Percentiles rank a stretch among this genome's conserved stretches.
Evolutionary conservation across 179 eudicot genomes (phyloP).

Genomic region (Sideroxylon spinosum): DNA sequence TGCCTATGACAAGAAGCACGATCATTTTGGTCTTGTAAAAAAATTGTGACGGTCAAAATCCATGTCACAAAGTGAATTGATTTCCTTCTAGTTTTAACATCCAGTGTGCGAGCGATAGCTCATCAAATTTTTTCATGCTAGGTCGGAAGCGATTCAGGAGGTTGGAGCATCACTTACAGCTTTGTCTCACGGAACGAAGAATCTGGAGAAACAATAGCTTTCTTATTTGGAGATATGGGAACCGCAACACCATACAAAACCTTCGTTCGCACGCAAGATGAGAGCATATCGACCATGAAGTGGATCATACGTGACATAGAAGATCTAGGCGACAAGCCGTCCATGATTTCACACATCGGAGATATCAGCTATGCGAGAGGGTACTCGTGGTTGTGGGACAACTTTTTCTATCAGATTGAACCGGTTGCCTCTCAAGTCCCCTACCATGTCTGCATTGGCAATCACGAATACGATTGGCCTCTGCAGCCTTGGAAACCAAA

Average conservation of each 20-base stretch:
- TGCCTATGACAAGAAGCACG: not conserved
- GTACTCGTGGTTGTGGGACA: conserved; percentile 93
- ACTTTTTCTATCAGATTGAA: conserved; percentile 80
- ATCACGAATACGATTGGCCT: conserved; percentile 97
- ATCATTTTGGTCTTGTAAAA: not conserved
- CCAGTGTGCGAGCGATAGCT: not conserved
- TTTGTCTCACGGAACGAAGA: conserved; percentile 65
- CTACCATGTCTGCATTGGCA: conserved; percentile 94
- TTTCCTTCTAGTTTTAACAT: not conserved
- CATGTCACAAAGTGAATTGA: not conserved
- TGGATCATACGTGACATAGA: conserved; percentile 90
- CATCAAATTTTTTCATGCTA: conserved; percentile 19
- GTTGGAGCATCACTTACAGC: conserved; percentile 80
- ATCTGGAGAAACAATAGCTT: conserved; percentile 73
- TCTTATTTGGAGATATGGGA: conserved; percentile 95
- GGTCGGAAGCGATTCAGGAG: conserved; percentile 93
- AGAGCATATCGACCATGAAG: conserved; percentile 73
- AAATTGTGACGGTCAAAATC: not conserved
- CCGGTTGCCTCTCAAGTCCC: conserved; percentile 75
- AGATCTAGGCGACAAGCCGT: conserved; percentile 78
- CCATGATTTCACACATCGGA: conserved; percentile 86
- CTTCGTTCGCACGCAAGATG: conserved; percentile 72
- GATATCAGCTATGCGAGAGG: conserved; percentile 94
- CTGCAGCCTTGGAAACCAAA: conserved; percentile 90
- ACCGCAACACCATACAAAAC: conserved; percentile 84